phyloP scores from a whole-genome alignment of 768 basidiomycete genomes.

The Kwoniella botswanensis region DNA sequence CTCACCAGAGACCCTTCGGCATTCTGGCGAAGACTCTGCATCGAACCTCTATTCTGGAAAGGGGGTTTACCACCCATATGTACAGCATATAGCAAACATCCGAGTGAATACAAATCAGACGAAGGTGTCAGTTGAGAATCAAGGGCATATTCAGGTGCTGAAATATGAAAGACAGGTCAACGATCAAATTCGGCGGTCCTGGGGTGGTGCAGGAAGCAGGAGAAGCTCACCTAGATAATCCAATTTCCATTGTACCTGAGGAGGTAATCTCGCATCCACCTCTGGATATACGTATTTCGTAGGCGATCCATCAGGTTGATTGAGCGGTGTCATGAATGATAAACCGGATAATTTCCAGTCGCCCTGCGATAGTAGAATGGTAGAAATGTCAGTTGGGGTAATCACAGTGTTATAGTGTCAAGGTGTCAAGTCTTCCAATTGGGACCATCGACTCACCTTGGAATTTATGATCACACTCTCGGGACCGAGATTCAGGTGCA shows the following conservation, averaged over 20 bases:
- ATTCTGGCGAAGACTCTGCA: constrained; percentile 57
- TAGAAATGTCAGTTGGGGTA: too few relatives aligned
- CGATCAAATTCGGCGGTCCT: not conserved
- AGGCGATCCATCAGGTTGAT: constrained; percentile 70
- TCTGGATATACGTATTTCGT: constrained; percentile 90
- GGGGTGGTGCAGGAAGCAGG: not conserved
- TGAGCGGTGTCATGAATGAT: constrained; percentile 80
- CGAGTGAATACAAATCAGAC: constrained; percentile 84
- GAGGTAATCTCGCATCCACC: constrained; percentile 77
- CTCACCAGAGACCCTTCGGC: constrained; percentile 52
- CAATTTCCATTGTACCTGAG: constrained; percentile 85
- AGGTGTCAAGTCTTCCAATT: not conserved
- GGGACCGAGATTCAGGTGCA: constrained; percentile 87
- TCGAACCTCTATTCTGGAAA: constrained; percentile 72
- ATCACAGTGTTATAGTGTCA: not conserved
- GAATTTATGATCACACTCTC: constrained; percentile 88
- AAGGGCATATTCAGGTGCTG: constrained; percentile 92
- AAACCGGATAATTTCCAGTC: constrained; percentile 98
- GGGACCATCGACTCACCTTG: constrained; percentile 63
- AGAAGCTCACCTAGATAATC: constrained; percentile 82
- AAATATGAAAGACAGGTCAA: not conserved
- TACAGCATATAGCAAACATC: constrained; percentile 87
- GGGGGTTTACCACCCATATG: constrained; percentile 87
- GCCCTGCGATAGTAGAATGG: constrained; percentile 64
- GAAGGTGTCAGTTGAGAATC: constrained; percentile 84